A percentile compares a stretch with the other conserved stretches of the same genome.
phyloP scores from a whole-genome alignment of 495 filamentous ascomycete genomes.

The Staphylotrichum longicolle region DNA sequence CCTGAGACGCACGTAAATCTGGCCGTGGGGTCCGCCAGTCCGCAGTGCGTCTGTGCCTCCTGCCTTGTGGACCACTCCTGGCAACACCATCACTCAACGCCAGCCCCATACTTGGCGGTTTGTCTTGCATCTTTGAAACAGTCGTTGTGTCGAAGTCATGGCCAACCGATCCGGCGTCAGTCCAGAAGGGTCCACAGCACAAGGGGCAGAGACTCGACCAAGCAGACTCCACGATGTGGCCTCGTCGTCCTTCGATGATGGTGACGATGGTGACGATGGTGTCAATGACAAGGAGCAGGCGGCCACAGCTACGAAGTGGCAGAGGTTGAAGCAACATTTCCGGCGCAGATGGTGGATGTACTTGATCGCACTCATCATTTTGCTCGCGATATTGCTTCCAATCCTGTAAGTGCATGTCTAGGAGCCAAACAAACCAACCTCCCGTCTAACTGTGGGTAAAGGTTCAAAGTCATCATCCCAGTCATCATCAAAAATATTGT shows the following conservation, averaged over 20 bases:
- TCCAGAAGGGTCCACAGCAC: neutral
- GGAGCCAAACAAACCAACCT: too few relatives aligned
- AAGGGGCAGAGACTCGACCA: neutral
- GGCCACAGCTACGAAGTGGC: neutral
- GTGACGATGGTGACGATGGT: slow-evolving; percentile 1
- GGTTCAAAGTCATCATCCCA: slow-evolving; percentile 15
- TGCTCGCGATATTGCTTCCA: slow-evolving; percentile 8
- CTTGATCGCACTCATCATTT: slow-evolving; percentile 7
- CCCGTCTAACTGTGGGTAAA: neutral
- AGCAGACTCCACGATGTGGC: neutral
- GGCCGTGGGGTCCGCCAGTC: too few relatives aligned
- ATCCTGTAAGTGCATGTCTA: slow-evolving; percentile 5
- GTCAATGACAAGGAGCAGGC: slow-evolving; percentile 1
- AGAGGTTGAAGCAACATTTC: slow-evolving; percentile 12
- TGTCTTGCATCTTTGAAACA: too few relatives aligned
- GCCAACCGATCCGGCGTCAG: neutral
- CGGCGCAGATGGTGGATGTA: slow-evolving; percentile 6
- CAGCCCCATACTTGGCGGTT: too few relatives aligned
- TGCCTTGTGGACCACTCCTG: too few relatives aligned
- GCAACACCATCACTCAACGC: too few relatives aligned
- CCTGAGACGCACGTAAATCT: too few relatives aligned
- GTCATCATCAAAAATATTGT: slow-evolving; percentile 16
- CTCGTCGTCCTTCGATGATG: neutral
- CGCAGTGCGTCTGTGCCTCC: too few relatives aligned
- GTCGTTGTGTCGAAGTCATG: neutral